Evolutionary conservation across 768 basidiomycete species (phyloP).

Genomic region (Collybiopsis luxurians): DNA sequence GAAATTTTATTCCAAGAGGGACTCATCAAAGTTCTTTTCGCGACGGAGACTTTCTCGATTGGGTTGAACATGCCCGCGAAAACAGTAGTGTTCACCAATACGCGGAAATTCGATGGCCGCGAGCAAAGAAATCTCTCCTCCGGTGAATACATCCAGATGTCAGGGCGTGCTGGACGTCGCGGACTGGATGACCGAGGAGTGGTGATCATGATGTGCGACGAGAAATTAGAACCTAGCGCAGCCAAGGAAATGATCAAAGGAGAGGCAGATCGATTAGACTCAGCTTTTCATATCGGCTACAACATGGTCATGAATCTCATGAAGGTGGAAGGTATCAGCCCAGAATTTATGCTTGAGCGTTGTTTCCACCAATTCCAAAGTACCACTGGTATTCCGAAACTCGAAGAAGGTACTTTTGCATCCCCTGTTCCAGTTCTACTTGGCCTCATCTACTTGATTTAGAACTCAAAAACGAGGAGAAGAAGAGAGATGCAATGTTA

Average conservation of each 20-base stretch:
- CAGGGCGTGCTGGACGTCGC: conserved; percentile 94
- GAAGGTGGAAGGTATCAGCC: conserved; percentile 97
- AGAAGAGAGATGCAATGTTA: conserved; percentile 54
- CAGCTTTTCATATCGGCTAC: conserved; percentile 97
- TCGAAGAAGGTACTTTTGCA: conserved; percentile 65
- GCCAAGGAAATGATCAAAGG: conserved; percentile 99
- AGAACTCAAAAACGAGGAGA: conserved; percentile 81
- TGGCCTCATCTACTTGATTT: background rate
- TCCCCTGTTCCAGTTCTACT: background rate
- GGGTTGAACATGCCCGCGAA: conserved; percentile 99
- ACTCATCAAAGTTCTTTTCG: conserved; percentile 95
- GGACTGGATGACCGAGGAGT: conserved; percentile 98
- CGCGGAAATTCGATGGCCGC: conserved; percentile 94
- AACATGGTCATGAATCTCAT: conserved; percentile 99
- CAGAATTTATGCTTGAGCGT: conserved; percentile 95
- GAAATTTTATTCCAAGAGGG: conserved; percentile 99
- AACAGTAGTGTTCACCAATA: conserved; percentile 95
- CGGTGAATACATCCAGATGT: conserved; percentile 99
- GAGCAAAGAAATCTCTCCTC: conserved; percentile 92
- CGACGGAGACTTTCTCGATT: conserved; percentile 98
- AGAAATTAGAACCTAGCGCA: conserved; percentile 88
- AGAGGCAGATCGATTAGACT: conserved; percentile 93
- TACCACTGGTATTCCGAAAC: conserved; percentile 79
- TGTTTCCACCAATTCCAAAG: conserved; percentile 99
- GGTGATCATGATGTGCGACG: conserved; percentile 99